Evolutionary conservation across 805 yeast species (phyloP).

Genomic region (Kuraishia cidri): DNA sequence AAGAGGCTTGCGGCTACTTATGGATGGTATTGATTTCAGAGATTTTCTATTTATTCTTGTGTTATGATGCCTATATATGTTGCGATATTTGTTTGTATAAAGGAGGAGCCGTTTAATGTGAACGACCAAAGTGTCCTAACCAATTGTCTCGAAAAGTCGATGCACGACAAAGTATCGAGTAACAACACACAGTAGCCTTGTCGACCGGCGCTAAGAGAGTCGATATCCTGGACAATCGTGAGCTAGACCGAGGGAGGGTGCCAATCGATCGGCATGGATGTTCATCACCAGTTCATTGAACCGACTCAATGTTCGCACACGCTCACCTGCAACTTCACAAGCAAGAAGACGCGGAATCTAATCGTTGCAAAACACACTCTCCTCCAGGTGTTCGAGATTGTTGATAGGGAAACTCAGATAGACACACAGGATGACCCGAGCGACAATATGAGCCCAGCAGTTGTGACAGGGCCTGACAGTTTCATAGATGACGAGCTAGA

Average conservation of each 20-base stretch:
- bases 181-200: no score
- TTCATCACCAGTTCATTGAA: conserved; percentile 66
- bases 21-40: conserved; percentile 22
- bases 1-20: conserved; percentile 63
- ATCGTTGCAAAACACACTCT: conserved; percentile 64
- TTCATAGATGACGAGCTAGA: conserved; percentile 3
- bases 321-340: conserved; percentile 32
- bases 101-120: no score
- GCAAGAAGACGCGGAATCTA: conserved; percentile 38
- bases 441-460: conserved; percentile 5
- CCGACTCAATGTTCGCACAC: conserved; percentile 69
- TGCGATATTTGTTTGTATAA: no score
- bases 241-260: no score
- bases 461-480: conserved; percentile 13
- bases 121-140: no score
- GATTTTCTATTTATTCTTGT: no score
- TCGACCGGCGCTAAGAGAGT: no score
- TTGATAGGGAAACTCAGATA: conserved; percentile 9
- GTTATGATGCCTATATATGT: no score
- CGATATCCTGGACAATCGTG: no score
- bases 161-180: no score
- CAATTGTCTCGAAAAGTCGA: no score
- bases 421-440: conserved; percentile 11
- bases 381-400: conserved; percentile 49
- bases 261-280: no score